These are phyloP conservation scores for Monosporascus sp. DNA, from an alignment of 2,329 filamentous ascomycete genomes.

Conservation along the genomic window DNA sequence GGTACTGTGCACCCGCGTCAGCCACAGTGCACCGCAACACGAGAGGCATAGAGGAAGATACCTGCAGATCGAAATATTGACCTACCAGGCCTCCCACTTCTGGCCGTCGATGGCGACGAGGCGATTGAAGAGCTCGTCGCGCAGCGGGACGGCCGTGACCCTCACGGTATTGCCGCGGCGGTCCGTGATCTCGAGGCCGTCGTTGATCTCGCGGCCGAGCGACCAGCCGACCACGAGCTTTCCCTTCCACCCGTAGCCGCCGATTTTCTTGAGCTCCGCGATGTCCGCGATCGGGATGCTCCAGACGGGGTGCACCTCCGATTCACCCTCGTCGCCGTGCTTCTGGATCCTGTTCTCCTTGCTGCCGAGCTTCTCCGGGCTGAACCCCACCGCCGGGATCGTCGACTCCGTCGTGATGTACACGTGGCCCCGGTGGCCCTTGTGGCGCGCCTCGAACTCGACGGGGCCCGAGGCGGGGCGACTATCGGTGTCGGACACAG, in stretches of 20 bases:
- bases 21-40: neutral
- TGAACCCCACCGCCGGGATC: constrained; percentile 63
- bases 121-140: constrained; percentile 79
- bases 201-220: constrained; percentile 65
- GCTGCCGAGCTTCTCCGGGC: constrained; percentile 47
- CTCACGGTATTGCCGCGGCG: constrained; percentile 48
- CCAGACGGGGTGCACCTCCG: constrained; percentile 57
- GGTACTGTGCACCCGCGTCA: neutral
- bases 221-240: constrained; percentile 80
- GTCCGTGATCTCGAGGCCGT: constrained; percentile 66
- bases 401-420: constrained; percentile 65
- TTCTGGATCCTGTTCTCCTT: constrained; percentile 21
- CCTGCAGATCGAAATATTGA: neutral
- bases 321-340: constrained; percentile 44
- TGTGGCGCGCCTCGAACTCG: constrained; percentile 67
- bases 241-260: constrained; percentile 78
- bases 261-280: constrained; percentile 69
- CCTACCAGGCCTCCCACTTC: constrained; percentile 75
- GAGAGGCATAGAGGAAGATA: neutral
- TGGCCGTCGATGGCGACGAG: constrained; percentile 70
- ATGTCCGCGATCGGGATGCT: constrained; percentile 67
- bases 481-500: constrained; percentile 47
- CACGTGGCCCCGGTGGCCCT: constrained; percentile 65
- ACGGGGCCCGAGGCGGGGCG: constrained; percentile 58
- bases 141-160: constrained; percentile 64